Percentiles rank a stretch among this genome's conserved stretches.
phyloP scores from a whole-genome alignment of 345 rosid species.

The Citrus unshiu region DNA sequence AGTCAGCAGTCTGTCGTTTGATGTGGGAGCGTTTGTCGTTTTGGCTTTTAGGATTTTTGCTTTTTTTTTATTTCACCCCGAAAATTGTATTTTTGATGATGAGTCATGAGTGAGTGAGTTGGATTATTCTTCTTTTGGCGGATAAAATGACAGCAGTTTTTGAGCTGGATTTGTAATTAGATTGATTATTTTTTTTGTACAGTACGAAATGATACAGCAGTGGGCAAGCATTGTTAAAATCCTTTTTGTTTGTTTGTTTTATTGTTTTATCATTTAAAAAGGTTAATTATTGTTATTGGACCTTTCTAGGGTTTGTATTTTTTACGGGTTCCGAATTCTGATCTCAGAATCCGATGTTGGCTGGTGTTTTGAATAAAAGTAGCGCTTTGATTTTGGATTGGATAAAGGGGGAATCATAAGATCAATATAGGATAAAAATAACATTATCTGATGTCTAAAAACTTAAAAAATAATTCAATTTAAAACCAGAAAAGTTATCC shows the following conservation, averaged over 20 bases:
- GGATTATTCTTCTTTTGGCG: slow-evolving; percentile 25
- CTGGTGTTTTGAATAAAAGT: neutral
- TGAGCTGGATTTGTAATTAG: slow-evolving; percentile 34
- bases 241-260: neutral
- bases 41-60: slow-evolving; percentile 2
- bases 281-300: too few relatives aligned
- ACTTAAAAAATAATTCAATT: too few relatives aligned
- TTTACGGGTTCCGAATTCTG: neutral
- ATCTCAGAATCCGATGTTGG: neutral
- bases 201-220: neutral
- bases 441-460: too few relatives aligned
- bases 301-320: neutral
- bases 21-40: slow-evolving; percentile 44
- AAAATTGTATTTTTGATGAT: too few relatives aligned
- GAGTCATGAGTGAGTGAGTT: neutral
- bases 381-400: neutral
- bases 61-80: neutral
- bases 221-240: neutral
- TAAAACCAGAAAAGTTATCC: too few relatives aligned
- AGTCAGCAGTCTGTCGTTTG: slow-evolving; percentile 56
- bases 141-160: slow-evolving; percentile 26
- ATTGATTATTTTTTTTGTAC: slow-evolving; percentile 9
- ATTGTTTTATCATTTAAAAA: neutral
- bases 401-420: neutral
- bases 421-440: neutral